Evolutionary conservation across 2,329 filamentous ascomycete genomes (phyloP).

Genomic region (Cladosporium sp.): DNA sequence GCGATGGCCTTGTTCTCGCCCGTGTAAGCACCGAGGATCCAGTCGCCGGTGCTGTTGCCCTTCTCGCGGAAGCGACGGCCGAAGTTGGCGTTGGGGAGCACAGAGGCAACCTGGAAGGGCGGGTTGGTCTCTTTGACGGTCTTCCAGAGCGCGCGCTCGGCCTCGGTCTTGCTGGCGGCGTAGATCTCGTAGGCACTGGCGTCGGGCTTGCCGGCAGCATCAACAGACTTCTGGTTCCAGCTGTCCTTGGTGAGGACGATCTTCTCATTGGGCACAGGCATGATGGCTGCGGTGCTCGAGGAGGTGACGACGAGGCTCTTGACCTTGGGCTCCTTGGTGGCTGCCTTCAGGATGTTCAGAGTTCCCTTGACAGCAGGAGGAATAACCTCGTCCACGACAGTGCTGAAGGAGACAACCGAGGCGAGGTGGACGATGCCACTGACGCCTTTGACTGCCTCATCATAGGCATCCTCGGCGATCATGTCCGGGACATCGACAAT

Average conservation of each 20-base stretch:
- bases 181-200: slow-evolving; percentile 30
- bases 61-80: slow-evolving; percentile 12
- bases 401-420: slow-evolving; percentile 33
- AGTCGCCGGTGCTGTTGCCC: slow-evolving; percentile 9
- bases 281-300: slow-evolving; percentile 30
- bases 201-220: slow-evolving; percentile 26
- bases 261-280: slow-evolving; percentile 31
- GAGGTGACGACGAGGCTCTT: slow-evolving; percentile 40
- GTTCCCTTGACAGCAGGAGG: slow-evolving; percentile 31
- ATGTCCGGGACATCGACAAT: slow-evolving; percentile 37
- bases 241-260: slow-evolving; percentile 28
- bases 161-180: slow-evolving; percentile 41
- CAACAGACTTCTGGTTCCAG: slow-evolving; percentile 27
- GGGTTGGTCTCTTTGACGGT: slow-evolving; percentile 41
- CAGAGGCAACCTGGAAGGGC: slow-evolving; percentile 39
- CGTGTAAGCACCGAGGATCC: neutral
- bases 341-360: slow-evolving; percentile 36
- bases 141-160: slow-evolving; percentile 43
- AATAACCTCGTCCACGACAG: slow-evolving; percentile 40
- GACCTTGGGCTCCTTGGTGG: slow-evolving; percentile 35
- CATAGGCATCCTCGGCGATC: slow-evolving; percentile 31
- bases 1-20: neutral
- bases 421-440: slow-evolving; percentile 44
- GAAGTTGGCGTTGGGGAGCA: slow-evolving; percentile 25
- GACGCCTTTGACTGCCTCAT: slow-evolving; percentile 35